Conservation (phyloP, 164 flowering plant genomes). For the Cinnamomum micranthum region DNA sequence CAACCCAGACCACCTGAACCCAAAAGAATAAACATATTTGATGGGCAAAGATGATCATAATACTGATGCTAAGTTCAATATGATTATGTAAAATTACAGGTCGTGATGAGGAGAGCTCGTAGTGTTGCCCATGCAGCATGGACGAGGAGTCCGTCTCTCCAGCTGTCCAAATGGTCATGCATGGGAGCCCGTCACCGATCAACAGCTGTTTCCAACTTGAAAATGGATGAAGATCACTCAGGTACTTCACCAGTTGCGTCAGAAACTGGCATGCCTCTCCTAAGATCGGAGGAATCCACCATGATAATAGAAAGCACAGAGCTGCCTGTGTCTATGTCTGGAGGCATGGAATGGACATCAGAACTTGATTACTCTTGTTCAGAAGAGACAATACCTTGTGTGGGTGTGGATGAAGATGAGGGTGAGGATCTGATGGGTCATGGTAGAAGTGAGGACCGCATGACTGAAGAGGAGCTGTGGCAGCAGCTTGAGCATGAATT, state of each 20-base stretch:
- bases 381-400: slow-evolving; percentile 20
- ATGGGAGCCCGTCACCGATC: slow-evolving; percentile 81
- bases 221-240: slow-evolving; percentile 24
- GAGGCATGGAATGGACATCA: slow-evolving; percentile 41
- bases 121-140: slow-evolving; percentile 90
- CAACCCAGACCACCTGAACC: no score
- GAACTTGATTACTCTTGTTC: slow-evolving; percentile 34
- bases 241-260: slow-evolving; percentile 24
- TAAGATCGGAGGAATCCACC: slow-evolving; percentile 22
- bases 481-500: slow-evolving; percentile 84
- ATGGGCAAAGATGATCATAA: no score
- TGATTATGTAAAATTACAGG: slow-evolving; percentile 32
- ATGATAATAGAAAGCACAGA: slow-evolving; percentile 27
- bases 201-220: slow-evolving; percentile 23
- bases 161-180: slow-evolving; percentile 87
- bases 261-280: slow-evolving; percentile 44
- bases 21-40: no score
- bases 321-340: slow-evolving; percentile 39
- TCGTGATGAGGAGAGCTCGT: slow-evolving; percentile 90
- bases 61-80: neutral
- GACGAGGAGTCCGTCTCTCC: slow-evolving; percentile 54
- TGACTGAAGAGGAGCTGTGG: slow-evolving; percentile 92
- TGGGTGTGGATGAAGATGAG: slow-evolving; percentile 23
- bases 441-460: slow-evolving; percentile 42
- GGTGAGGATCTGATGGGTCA: slow-evolving; percentile 39